Base-by-base conservation (phyloP, 768 basidiomycete genomes). In the Cystobasidiopsis lactophilus region DNA sequence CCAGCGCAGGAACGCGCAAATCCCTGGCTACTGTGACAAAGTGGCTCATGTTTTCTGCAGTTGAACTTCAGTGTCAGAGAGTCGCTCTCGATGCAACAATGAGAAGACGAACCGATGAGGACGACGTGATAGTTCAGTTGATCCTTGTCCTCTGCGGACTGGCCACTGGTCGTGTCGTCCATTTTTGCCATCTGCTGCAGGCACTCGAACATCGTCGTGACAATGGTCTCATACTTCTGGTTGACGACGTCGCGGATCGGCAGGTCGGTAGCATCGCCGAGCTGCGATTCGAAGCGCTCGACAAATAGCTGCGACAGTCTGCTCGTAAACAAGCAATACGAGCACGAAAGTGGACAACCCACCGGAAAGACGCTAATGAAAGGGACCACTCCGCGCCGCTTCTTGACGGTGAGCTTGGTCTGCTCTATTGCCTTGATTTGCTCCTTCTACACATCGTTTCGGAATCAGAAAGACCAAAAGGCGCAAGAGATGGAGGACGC, bases 41-140 rank as follows among this genome's bases (percentile, higher is more conserved):
- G 63, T 82, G 79, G 58, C 89, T 82, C 88, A 91, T 93, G 64
- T 96, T 96, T 67, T 93, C 91, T 96, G 63, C 2, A 27, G 2
- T 14, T 5, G 16, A 14, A 23, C 14, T 9, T 10, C 13, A 31
- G 31, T 14, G 21, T 4, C 13, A 37, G 0, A 7, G 3, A 19
- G 26, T 35, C 7, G 45, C 39, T 37, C 9, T 24, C 33, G 21
- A 35, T 19, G 5, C n/a, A 5, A 2, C 5, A 14, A n/a, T 30
- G 37, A 14, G 41, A 31, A 11, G 45, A 63, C 81, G 61, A 62
- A 89, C 91, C 91, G 52, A 95, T 81, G 55, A 96, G 72, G 62
- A 91, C 80, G 59, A 95, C 85, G 64, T 93, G 86, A 58, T 85
- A 93, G 66, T 95, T 95, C 50, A 96, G 73, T 63, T 91, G 86